Percentiles rank a stretch among this genome's conserved stretches.
Evolutionary conservation across 768 basidiomycete species (phyloP).

Genomic region (Psilocybe cubensis): DNA sequence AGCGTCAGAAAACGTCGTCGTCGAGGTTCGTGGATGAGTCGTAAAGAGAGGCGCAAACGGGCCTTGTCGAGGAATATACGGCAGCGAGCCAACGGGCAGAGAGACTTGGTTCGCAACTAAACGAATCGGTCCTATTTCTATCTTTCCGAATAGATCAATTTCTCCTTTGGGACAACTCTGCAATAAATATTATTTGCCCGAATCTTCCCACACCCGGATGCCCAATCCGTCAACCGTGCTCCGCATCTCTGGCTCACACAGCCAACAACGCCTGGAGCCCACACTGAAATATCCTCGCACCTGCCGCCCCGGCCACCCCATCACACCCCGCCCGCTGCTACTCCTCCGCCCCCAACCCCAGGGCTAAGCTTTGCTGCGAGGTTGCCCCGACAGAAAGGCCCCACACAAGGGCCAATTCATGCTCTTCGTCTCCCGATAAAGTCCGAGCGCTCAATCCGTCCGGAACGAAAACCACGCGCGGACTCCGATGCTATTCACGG

Average conservation of each 20-base stretch:
- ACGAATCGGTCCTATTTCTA: conserved; percentile 41
- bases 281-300: neutral
- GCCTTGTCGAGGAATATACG: conserved; percentile 32
- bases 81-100: conserved; percentile 36
- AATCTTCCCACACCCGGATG: conserved; percentile 15
- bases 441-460: neutral
- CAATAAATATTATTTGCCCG: conserved; percentile 14
- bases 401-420: neutral
- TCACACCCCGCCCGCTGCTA: neutral
- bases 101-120: conserved; percentile 34
- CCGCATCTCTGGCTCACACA: conserved; percentile 12
- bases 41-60: conserved; percentile 51
- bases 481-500: neutral
- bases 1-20: conserved; percentile 51
- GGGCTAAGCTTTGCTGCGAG: conserved; percentile 15
- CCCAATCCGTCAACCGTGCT: conserved; percentile 3
- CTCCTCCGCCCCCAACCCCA: conserved; percentile 9
- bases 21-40: conserved; percentile 68
- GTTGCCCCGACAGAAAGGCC: conserved; percentile 15
- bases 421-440: neutral
- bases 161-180: conserved; percentile 13
- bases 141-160: conserved; percentile 19
- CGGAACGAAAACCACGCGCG: neutral
- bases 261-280: neutral
- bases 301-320: neutral